A percentile compares a stretch with the other conserved stretches of the same genome.
phyloP scores from a whole-genome alignment of 2,329 filamentous ascomycete species.

The Pseudopithomyces maydicus region DNA sequence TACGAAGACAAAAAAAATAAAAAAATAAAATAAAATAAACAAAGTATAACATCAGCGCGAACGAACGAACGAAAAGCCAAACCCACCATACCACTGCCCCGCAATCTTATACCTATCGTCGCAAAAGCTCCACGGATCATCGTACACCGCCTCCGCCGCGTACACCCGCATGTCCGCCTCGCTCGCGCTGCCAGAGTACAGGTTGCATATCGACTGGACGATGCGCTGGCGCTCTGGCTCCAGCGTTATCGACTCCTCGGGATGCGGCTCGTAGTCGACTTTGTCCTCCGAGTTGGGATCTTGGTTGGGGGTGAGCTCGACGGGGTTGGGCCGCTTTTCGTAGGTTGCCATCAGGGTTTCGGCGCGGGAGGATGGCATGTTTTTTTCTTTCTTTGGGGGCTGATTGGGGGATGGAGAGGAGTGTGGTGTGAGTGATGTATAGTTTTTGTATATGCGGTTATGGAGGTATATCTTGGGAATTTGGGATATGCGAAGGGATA shows the following conservation, averaged over 20 bases:
- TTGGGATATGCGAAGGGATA: no score
- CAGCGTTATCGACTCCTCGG: constrained; percentile 23
- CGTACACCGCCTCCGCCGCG: constrained; percentile 52
- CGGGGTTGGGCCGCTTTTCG: constrained; percentile 31
- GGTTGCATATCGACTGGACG: constrained; percentile 48
- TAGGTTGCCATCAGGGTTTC: constrained; percentile 16
- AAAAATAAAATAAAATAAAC: no score
- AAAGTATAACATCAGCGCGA: no score
- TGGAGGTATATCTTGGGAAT: no score
- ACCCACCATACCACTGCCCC: constrained; percentile 55
- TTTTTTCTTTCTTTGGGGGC: neutral
- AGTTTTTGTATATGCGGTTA: no score
- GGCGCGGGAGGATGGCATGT: constrained; percentile 11
- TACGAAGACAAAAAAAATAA: no score
- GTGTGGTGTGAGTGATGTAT: no score
- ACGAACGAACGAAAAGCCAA: no score
- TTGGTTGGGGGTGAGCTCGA: constrained; percentile 37
- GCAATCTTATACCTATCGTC: constrained; percentile 58
- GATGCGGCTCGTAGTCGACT: constrained; percentile 37
- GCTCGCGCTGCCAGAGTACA: constrained; percentile 55
- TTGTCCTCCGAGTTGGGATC: constrained; percentile 33
- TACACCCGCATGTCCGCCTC: constrained; percentile 58
- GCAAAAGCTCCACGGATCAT: constrained; percentile 56
- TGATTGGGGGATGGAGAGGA: no score
- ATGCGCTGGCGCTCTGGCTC: constrained; percentile 45